Evolutionary conservation across 768 basidiomycete genomes (phyloP), one percentile per base, ranked within the genome.

Genomic region (Infundibulicybe gibba): DNA sequence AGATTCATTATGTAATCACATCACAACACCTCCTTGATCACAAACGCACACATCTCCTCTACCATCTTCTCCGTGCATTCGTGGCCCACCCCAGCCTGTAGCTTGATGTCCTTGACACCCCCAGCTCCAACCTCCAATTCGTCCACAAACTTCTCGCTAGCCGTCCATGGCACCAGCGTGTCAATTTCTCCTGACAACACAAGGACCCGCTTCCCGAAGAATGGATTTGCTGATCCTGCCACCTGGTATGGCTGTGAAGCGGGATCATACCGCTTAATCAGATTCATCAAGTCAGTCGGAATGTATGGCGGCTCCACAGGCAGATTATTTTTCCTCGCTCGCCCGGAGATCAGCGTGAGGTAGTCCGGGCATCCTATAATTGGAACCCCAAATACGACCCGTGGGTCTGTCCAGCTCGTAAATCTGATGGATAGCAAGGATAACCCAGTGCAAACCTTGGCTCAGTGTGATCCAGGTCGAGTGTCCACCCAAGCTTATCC

Each of bases 401-500:
- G 68, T 6, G 69, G 61, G 50, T 80, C 79, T 80, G 38, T 11
- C n/a, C 35, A n/a, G 10, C 35, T 38, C 35, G 35, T 38, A 3
- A 14, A 14, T 38, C 35, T n/a, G 14, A 38, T 14, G 35, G 10
- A 38, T 6, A 14, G 35, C n/a, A 38, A 3, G 17, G 35, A 25
- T 25, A 3, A 25, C 8, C 8, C 8, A 8, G 25, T 8, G 25
- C 25, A 25, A 25, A 69, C 76, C 75, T 52, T 69, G 67, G 16
- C 75, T 58, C 32, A 90, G 74, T 2, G 74, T 68, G 25, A 87
- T 73, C 91, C 92, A 94, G 0, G 87, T 74, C 0, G 89, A 75
- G 60, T 97, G 91, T 0, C 91, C 92, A 1, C 92, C 93, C 0
- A 97, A 77, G 50, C 86, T 89, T 54, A 86, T 73, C 0, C 93